Base-by-base conservation (phyloP, 192 early-diverging fungal species). In the Backusella westeae region DNA sequence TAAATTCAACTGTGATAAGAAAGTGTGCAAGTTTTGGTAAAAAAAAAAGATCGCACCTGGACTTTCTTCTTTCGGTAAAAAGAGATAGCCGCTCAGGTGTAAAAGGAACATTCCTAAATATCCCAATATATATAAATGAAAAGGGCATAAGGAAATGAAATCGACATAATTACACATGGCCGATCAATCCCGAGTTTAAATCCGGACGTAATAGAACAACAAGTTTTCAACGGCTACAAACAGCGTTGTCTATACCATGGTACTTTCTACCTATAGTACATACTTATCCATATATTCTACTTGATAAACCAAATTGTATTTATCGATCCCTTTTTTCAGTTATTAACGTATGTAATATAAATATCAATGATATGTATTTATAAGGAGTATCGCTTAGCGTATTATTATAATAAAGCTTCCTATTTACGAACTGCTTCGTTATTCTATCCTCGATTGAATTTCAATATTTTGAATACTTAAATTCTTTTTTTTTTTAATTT, bases 141-240 rank as follows among this genome's bases (percentile, higher is more conserved):
- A 63, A 63, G 26, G 56, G 26, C 2, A 14, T 29, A 63, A 9
- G 10, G 3, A 56, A 56, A 56, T 56, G 53, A 56, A 56, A 56
- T 56, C 7, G 53, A 56, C 3, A 56, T 56, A 56, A 56, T 56
- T 23, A 21, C 53, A 56, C 56, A 63, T 63, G 56, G 56, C 56
- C 56, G 56, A 63, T 63, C 56, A 63, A 63, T 63, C 23, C 56
- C 56, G 56, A 63, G 23, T 63, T 59, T 29, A 63, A 14, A 63
- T 63, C 23, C 9, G 10, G 26, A 63, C 3, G 26, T 63, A 29
- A 63, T 63, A 23, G 26, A 63, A 63, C 46, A 49, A 49, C 32
- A n/a, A 19, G 1, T n/a, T 49, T 49, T 49, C 5, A n/a, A 21
- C 46, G 46, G 46, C 19, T 49, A 26, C 56, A 63, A 63, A 26